Evolutionary conservation across 495 filamentous ascomycete species (phyloP).

Genomic region (Penicillium macrosclerotiorum): DNA sequence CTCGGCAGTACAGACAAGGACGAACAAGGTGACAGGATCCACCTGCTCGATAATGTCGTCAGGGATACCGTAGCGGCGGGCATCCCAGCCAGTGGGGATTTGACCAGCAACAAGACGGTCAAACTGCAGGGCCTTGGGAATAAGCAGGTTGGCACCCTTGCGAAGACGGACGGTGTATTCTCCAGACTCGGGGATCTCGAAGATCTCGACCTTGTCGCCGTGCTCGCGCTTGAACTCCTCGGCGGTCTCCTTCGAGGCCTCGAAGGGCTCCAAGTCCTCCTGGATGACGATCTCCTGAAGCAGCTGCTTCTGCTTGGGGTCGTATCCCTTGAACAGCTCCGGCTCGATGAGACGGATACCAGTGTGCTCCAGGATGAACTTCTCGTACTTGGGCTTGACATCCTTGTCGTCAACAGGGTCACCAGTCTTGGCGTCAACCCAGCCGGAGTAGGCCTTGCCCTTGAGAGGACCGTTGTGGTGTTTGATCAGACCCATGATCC

Average conservation of each 20-base stretch:
- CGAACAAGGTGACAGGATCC: conserved; percentile 91
- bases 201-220: conserved; percentile 95
- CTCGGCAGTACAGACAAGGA: conserved; percentile 90
- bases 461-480: conserved; percentile 99
- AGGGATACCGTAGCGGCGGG: conserved; percentile 89
- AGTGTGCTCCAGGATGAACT: conserved; percentile 90
- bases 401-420: conserved; percentile 99
- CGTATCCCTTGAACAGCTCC: conserved; percentile 94
- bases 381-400: conserved; percentile 94
- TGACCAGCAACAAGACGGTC: conserved; percentile 97
- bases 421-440: conserved; percentile 91
- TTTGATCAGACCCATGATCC: conserved; percentile 99
- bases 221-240: conserved; percentile 97
- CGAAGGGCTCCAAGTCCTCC: conserved; percentile 95
- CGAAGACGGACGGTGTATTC: conserved; percentile 91
- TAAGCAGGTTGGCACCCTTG: conserved; percentile 90
- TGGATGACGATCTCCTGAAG: conserved; percentile 96
- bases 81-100: conserved; percentile 95
- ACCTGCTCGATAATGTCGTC: conserved; percentile 98
- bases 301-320: conserved; percentile 97
- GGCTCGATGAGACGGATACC: conserved; percentile 98
- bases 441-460: conserved; percentile 93
- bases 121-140: conserved; percentile 95
- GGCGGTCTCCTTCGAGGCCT: conserved; percentile 94
- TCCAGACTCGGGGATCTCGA: conserved; percentile 90